These are phyloP conservation scores for Geotrichum aggregatum DNA, from an alignment of 1,139 yeast genomes.

Conservation along the genomic window DNA sequence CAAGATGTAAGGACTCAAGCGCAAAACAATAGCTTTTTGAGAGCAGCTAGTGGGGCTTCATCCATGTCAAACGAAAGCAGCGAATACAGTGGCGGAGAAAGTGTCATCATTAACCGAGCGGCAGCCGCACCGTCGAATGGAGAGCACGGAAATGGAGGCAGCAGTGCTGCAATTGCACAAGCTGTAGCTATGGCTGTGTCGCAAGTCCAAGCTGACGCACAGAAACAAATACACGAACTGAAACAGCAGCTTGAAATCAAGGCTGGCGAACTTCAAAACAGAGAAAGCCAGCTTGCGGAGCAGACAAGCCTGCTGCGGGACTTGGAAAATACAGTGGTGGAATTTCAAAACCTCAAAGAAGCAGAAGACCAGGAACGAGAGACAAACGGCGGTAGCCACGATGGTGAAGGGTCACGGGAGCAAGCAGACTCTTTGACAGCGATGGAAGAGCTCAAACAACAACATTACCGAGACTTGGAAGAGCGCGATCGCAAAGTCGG, in stretches of 20 bases:
- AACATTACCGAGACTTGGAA: conserved; percentile 18
- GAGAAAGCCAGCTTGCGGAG: conserved; percentile 31
- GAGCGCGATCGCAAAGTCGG: conserved; percentile 33
- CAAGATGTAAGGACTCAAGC: conserved; percentile 1
- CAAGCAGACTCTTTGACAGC: conserved; percentile 12
- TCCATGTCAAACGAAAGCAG: conserved; percentile 12
- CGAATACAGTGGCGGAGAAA: conserved; percentile 14
- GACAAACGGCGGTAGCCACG: neutral
- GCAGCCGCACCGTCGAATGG: neutral
- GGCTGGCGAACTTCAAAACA: conserved; percentile 23
- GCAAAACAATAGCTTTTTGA: neutral
- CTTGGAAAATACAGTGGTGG: conserved; percentile 34
- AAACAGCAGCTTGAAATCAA: conserved; percentile 26
- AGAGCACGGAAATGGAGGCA: neutral
- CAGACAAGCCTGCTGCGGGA: conserved; percentile 33
- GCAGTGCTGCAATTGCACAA: conserved; percentile 12
- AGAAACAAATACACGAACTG: conserved; percentile 16
- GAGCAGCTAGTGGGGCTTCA: conserved; percentile 11
- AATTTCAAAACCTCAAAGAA: conserved; percentile 28
- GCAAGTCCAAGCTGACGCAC: conserved; percentile 17
- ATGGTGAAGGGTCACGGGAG: neutral
- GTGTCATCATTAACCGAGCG: conserved; percentile 7
- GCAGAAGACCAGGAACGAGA: conserved; percentile 11
- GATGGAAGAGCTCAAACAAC: conserved; percentile 9
- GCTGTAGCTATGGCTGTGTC: conserved; percentile 19